Evolutionary conservation across 306 rosid species (phyloP), one percentile per base, ranked within the genome.

Genomic region (Ceratonia siliqua): DNA sequence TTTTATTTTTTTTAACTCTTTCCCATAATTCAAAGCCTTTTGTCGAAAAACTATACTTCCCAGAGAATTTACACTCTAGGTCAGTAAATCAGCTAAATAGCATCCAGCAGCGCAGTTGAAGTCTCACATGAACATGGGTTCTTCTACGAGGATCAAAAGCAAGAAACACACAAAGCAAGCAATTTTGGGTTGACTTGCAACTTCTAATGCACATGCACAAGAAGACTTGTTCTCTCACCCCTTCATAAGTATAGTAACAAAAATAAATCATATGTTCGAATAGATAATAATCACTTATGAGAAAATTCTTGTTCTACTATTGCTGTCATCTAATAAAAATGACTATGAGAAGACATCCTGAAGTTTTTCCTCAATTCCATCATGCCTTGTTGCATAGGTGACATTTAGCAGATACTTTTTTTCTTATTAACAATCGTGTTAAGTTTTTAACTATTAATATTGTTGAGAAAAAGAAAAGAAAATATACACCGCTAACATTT

Each of bases 121-220:
- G 67, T 20, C 22, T 15, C 27, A 18, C 24, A 35, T 36, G 22
- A 53, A 75, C n/a, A 52, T 12, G 30, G 6, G n/a, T 62, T 39
- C 14, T 35, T 52, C 17, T 10, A 22, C 14, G 28, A 13, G 0
- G 14, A 11, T 62, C 20, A 48, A 14, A 74, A 33, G 18, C 27
- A 62, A 39, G 8, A n/a, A 36, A 1, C 14, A 74, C 24, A 35
- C 2, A 21, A 45, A 8, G 20, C 17, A 20, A 27, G n/a, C 46
- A n/a, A 73, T 4, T 42, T 53, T 39, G 6, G 35, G 30, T 41
- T 53, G 65, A 21, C 13, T 17, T 25, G 43, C 21, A 52, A 64
- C 70, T 46, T 25, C 42, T 32, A 58, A 77, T 48, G 8, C 49
- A 53, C 8, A 61, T 27, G 66, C 39, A 50, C 8, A 68, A 54